Base-by-base conservation (phyloP, 768 basidiomycete genomes). In the Leccinum aurantiacum region DNA sequence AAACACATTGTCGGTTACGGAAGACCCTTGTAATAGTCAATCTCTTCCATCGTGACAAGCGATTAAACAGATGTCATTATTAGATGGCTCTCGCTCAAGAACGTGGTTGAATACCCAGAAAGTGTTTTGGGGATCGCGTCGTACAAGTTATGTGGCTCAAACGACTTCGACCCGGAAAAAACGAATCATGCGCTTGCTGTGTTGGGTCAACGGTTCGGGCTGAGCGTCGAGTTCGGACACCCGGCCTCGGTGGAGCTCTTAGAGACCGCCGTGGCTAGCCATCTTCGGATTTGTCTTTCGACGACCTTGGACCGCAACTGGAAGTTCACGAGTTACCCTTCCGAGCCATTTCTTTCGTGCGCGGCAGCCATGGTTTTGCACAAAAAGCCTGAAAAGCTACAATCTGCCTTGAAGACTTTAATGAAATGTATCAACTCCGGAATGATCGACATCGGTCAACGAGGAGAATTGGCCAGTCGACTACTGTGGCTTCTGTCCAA, bases 331-430 rank as follows among this genome's bases (percentile, higher is more conserved):
- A 38, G 27, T 14, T 63, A 64, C 46, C 60, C 67, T 15, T 67
- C 61, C 17, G 65, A 69, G n/a, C 58, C 65, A 5, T 14, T 67
- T 11, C 14, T 68, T 15, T 68, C 64, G 3, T 65, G 53, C 15
- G 49, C 55, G 14, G 60, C 64, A 0, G 61, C 61, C 15, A 15
- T 3, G 7, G 5, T 41, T 11, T 31, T 62, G 10, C 63, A 67
- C 8, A 2, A 0, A 10, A 5, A 9, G 2, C 46, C 54, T 4
- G n/a, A 11, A 19, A 19, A 5, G 1, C 19, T 58, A 14, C 9
- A 15, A 4, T 0, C 1, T 1, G 37, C 49, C 6, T 37, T 53
- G 37, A 3, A 0, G 5, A 56, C 31, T 6, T 11, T 59, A 0
- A 11, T 35, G n/a, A 27, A 14, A 0, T 41, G 17, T 4, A 38